Conservation (phyloP, 805 yeast genomes). For the Starmera dryadoides region DNA sequence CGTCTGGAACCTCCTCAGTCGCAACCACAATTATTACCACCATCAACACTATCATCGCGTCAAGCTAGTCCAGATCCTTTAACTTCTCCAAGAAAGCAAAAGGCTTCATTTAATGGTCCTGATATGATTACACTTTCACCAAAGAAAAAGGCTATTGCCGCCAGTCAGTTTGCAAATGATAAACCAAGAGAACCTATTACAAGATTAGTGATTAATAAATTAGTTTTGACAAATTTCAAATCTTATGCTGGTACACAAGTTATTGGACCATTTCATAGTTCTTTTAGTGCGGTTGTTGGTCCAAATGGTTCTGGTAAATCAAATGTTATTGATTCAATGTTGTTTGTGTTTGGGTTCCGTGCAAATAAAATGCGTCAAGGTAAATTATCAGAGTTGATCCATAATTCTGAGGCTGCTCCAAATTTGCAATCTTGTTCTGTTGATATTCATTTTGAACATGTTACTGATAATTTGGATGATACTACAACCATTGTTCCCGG, state of each 20-base stretch:
- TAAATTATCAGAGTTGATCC: conserved; percentile 86
- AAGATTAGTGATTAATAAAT: conserved; percentile 69
- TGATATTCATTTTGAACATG: conserved; percentile 81
- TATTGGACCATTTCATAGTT: conserved; percentile 90
- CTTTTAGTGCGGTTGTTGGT: conserved; percentile 96
- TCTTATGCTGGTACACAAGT: conserved; percentile 91
- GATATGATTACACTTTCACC: conserved; percentile 34
- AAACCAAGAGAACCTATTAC: conserved; percentile 27
- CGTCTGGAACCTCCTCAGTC: conserved; percentile 14
- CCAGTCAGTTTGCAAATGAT: conserved; percentile 21
- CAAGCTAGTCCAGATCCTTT: no score
- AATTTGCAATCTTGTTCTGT: conserved; percentile 74
- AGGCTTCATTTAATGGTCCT: conserved; percentile 29
- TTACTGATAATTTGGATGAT: conserved; percentile 49
- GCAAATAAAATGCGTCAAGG: conserved; percentile 97
- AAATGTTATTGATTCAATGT: conserved; percentile 91
- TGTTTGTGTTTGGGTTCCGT: conserved; percentile 94
- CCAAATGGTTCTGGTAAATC: conserved; percentile 99
- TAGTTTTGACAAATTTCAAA: conserved; percentile 80
- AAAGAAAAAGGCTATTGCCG: conserved; percentile 25
- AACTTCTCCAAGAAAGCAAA: conserved; percentile 23
- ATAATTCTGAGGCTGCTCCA: conserved; percentile 73
- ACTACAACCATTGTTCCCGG: conserved; percentile 40
- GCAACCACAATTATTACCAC: conserved; percentile 1
- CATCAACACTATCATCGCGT: no score